Conservation (phyloP, 768 basidiomycete genomes). For the Rhodotorula kratochvilovae region DNA sequence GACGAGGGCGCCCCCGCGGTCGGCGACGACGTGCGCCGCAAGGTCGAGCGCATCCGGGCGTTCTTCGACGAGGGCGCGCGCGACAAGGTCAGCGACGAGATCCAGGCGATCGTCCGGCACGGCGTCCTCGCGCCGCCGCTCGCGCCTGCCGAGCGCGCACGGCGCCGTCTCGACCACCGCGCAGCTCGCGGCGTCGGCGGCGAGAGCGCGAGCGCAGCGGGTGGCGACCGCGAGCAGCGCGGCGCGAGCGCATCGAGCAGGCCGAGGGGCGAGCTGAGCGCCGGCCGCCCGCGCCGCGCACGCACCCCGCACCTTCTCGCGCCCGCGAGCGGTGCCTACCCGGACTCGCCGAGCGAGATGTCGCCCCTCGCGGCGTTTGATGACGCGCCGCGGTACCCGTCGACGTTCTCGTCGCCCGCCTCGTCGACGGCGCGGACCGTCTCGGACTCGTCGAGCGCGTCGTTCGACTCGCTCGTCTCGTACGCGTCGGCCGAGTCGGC, state of each 20-base stretch:
- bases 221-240: background rate
- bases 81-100: constrained; percentile 10
- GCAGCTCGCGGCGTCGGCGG: background rate
- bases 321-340: background rate
- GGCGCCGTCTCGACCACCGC: background rate
- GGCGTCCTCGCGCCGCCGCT: background rate
- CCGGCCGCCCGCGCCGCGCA: background rate
- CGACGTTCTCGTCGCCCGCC: constrained; percentile 16
- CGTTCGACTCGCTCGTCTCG: constrained; percentile 27
- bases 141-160: background rate
- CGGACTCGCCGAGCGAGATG: background rate
- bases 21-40: background rate
- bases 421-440: constrained; percentile 14
- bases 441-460: constrained; percentile 12
- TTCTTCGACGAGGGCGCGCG: constrained; percentile 11
- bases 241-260: no score
- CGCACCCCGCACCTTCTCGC: background rate
- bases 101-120: constrained; percentile 9
- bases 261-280: no score
- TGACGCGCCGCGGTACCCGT: constrained; percentile 12
- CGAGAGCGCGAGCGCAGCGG: background rate
- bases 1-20: background rate
- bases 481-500: constrained; percentile 6
- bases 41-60: constrained; percentile 2
- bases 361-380: background rate